Conservation (phyloP, 768 basidiomycete species). For the Auricularia sp. region DNA sequence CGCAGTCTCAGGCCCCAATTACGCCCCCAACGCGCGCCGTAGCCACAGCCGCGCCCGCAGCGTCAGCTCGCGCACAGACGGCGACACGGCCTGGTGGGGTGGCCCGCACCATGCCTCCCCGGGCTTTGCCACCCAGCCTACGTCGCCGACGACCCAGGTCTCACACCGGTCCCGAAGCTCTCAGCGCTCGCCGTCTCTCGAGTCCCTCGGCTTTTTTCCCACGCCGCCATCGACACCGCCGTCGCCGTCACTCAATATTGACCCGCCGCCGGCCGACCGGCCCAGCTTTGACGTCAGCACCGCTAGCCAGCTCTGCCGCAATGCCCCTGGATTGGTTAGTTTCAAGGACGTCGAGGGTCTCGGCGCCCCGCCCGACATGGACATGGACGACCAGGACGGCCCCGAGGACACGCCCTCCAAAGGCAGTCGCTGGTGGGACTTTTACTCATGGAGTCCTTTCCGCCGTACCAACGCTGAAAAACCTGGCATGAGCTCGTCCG, state of each 20-base stretch:
- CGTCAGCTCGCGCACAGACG: constrained; percentile 14
- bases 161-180: not conserved
- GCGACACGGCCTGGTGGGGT: not conserved
- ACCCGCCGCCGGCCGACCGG: constrained; percentile 6
- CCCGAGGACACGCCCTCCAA: not conserved
- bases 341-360: constrained; percentile 59
- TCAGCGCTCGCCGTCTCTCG: not conserved
- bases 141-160: not conserved
- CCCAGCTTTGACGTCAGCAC: constrained; percentile 51
- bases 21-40: not conserved
- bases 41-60: constrained; percentile 9
- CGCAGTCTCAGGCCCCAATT: not conserved
- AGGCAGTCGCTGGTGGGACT: not conserved
- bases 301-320: constrained; percentile 46
- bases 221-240: not conserved
- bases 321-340: constrained; percentile 53
- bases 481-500: not conserved
- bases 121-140: not conserved
- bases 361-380: constrained; percentile 40
- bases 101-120: not conserved
- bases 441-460: not conserved
- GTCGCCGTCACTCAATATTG: not conserved
- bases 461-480: not conserved
- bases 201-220: not conserved
- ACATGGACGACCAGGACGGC: constrained; percentile 19